Evolutionary conservation across 2,329 filamentous ascomycete genomes (phyloP), one percentile per base, ranked within the genome.

Genomic region (Neonectria punicea): DNA sequence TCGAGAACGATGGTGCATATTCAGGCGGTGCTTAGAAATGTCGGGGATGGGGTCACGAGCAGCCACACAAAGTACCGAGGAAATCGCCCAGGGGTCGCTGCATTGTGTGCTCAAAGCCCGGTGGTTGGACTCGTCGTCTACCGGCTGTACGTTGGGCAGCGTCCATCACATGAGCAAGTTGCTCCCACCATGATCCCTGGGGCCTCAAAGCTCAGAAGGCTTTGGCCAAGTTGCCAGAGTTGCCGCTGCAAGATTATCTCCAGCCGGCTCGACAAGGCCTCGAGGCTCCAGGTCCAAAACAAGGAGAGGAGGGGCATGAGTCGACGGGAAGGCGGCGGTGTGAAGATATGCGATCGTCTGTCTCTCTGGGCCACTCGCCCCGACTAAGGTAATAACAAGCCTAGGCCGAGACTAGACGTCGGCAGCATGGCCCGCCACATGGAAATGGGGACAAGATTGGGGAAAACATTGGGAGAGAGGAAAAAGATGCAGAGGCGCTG

Each of bases 281-380:
- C 39, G 8, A 43, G n/a, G 39, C 39, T 18, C n/a, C 39, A 36
- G 18, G 8, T 30, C 22, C 44, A 16, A 32, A 16, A 32, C 46
- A 32, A 25, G 46, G 20, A n/a, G 32, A 13, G 32, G 32, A 20
- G 47, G 16, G 9, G 28, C 9, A 28, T 16, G 36, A 39, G 36
- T 39, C 14, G 36, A 39, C 36, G 36, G 39, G n/a, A 51, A n/a
- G 25, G 20, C 58, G 58, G 61, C 64, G 60, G 64, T 67, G 64
- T 63, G 61, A 66, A 51, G 53, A 59, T 60, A 34, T 43, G 36
- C 22, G 51, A 25, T 49, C 30, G n/a, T 20, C 13, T 20, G n/a
- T 20, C 13, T 20, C 39, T 43, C 39, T 43, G 8, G 39, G 39
- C n/a, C 39, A 11, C 39, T 43, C n/a, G 39, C 39, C 22, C 41